Conservation (phyloP, 768 basidiomycete genomes). For the Hemileccinum rubropunctum region DNA sequence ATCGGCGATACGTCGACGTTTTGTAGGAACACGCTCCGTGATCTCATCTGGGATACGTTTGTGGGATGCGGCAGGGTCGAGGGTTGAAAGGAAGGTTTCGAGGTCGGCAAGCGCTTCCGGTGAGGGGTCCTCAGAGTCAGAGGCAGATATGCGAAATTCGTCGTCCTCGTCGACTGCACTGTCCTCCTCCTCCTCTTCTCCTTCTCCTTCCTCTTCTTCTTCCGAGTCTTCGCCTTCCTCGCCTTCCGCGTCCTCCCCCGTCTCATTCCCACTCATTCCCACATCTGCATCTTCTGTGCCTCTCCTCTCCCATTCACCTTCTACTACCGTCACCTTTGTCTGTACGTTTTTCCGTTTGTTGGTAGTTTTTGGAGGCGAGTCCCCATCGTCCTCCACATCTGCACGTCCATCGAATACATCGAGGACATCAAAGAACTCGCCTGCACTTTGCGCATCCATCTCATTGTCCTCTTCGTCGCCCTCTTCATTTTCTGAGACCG, state of each 20-base stretch:
- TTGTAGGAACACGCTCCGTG: conserved; percentile 36
- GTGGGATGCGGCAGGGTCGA: conserved; percentile 52
- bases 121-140: conserved; percentile 48
- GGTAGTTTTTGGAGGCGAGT: conserved; percentile 9
- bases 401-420: conserved; percentile 67
- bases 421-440: conserved; percentile 60
- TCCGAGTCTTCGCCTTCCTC: conserved; percentile 26
- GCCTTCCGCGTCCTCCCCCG: conserved; percentile 30
- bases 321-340: conserved; percentile 55
- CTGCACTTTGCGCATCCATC: conserved; percentile 46
- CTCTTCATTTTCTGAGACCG: conserved; percentile 26
- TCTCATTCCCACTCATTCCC: conserved; percentile 36
- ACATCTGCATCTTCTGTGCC: conserved; percentile 20
- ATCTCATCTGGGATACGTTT: conserved; percentile 49
- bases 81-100: conserved; percentile 64
- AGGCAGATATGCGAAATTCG: conserved; percentile 46
- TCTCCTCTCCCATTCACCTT: conserved; percentile 32
- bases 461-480: conserved; percentile 37
- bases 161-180: conserved; percentile 34
- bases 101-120: conserved; percentile 66
- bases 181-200: conserved; percentile 30
- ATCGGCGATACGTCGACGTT: conserved; percentile 62
- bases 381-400: conserved; percentile 27
- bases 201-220: conserved; percentile 28
- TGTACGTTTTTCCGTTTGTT: conserved; percentile 27